These are phyloP conservation scores for Chloris gayana DNA, from an alignment of 176 grass and related monocot genomes.

Conservation along the genomic window DNA sequence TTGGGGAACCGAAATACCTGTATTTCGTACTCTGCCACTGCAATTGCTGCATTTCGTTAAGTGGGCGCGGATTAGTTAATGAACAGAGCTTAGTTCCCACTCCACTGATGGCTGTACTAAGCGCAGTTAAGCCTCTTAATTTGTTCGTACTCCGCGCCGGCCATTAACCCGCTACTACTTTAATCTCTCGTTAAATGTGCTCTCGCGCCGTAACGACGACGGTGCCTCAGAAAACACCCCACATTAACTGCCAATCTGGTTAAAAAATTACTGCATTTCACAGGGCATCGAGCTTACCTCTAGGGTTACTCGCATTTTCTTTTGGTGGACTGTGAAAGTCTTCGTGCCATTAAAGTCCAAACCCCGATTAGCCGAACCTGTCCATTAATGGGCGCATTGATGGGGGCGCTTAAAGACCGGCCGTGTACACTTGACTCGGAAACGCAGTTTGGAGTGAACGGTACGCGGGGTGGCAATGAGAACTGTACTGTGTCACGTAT, in stretches of 20 bases:
- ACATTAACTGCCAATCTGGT: conserved; percentile 20
- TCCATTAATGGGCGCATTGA: conserved; percentile 46
- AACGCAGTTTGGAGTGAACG: conserved; percentile 33
- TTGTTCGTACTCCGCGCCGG: conserved; percentile 31
- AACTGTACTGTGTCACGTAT: conserved; percentile 11
- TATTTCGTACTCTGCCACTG: background rate
- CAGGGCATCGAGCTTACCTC: conserved; percentile 26
- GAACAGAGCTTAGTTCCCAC: conserved; percentile 43
- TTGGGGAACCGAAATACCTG: conserved; percentile 4
- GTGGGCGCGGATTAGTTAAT: conserved; percentile 35
- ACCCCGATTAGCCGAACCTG: conserved; percentile 46
- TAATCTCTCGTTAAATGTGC: conserved; percentile 44
- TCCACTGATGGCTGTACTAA: conserved; percentile 33
- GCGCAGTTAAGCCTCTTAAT: conserved; percentile 44
- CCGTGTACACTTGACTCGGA: conserved; percentile 44
- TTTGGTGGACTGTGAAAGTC: conserved; percentile 18
- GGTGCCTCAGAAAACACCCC: conserved; percentile 23
- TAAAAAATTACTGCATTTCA: background rate
- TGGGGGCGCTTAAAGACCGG: conserved; percentile 29
- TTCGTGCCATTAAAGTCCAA: conserved; percentile 24
- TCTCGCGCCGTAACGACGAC: conserved; percentile 65
- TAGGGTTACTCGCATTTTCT: conserved; percentile 38
- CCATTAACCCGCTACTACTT: conserved; percentile 30
- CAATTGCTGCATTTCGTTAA: background rate
- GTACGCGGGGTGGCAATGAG: conserved; percentile 10